Percentiles rank a stretch among this genome's conserved stretches.
phyloP scores from a whole-genome alignment of 495 filamentous ascomycete species.

The Baudoinia panamericana region DNA sequence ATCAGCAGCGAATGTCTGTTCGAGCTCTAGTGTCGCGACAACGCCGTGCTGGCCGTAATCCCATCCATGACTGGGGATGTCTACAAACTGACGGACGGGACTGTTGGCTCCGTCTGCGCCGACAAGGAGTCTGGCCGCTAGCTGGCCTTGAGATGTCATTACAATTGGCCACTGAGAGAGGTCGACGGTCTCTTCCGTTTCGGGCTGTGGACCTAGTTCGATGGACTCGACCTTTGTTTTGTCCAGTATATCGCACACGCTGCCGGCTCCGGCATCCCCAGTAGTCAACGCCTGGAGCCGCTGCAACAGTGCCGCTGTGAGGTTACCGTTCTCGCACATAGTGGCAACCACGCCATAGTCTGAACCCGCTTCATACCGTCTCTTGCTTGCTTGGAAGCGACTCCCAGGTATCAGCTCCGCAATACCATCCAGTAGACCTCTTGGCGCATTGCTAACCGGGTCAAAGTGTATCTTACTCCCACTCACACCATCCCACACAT shows the following conservation, averaged over 20 bases:
- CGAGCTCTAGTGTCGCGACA: conserved; percentile 73
- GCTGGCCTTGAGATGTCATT: conserved; percentile 45
- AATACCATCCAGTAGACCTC: conserved; percentile 10
- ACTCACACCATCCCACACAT: conserved; percentile 91
- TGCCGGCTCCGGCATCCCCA: not conserved
- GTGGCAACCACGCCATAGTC: conserved; percentile 59
- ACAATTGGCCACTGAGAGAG: conserved; percentile 79
- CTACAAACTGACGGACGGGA: conserved; percentile 80
- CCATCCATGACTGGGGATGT: conserved; percentile 75
- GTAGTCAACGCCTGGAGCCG: conserved; percentile 54
- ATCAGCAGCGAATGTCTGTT: conserved; percentile 36
- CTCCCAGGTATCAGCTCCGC: conserved; percentile 17
- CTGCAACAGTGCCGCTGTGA: conserved; percentile 59
- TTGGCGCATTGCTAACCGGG: conserved; percentile 33
- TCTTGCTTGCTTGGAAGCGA: conserved; percentile 7
- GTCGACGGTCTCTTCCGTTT: conserved; percentile 43
- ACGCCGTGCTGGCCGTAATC: conserved; percentile 85
- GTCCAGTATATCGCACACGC: conserved; percentile 51
- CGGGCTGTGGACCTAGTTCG: conserved; percentile 52
- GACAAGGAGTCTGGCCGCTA: conserved; percentile 73
- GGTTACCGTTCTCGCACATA: conserved; percentile 91
- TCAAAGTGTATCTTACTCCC: conserved; percentile 81
- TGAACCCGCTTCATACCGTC: conserved; percentile 3
- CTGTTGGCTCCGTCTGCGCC: conserved; percentile 92
- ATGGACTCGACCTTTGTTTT: conserved; percentile 66